Evolutionary conservation across 345 rosid species (phyloP), one percentile per base, ranked within the genome.

Genomic region (Salix dunnii): DNA sequence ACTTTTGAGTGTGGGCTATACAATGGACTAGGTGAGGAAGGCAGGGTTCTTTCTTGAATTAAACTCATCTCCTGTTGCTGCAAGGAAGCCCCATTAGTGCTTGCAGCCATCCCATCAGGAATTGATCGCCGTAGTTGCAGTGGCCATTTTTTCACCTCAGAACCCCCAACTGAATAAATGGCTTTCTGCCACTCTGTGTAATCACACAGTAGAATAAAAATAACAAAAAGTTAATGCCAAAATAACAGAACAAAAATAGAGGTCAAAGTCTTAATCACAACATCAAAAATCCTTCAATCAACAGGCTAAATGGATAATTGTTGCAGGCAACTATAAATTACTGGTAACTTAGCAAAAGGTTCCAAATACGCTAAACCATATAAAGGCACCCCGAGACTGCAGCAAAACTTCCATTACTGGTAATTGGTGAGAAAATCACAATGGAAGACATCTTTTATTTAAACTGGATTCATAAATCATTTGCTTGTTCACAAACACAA

Each of bases 111-210:
- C 67, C 98, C 98, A 72, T 91, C 93, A 77, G 92, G 89, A n/a
- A 85, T 85, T 72, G 97, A 88, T 80, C 94, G 89, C 31, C 98
- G 91, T 68, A 94, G 89, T 85, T 96, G 99, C 78, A 91, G 78
- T 14, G 97, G 91, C 99, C 99, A 96, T 84, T 88, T 94, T 84
- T 92, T 96, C 84, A 91, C 79, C 82, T 96, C 99, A 58, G 97
- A 87, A 49, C 94, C 97, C 58, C 94, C 96, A 77, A 91, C 96
- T 20, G 97, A 86, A 86, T 91, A 90, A 79, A 96, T 90, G 72
- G 99, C 98, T 75, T 92, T 96, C 82, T 96, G 98, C 99, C 99
- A 96, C 84, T 93, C 99, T 96, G 91, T 83, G 79, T 68, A 75
- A 81, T 61, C 80, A 77, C 74, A 73, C 25, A 21, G 40, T 63